Evolutionary conservation across 2,329 filamentous ascomycete genomes (phyloP).

Genomic region (Cladosporium austrohemisphaericum): DNA sequence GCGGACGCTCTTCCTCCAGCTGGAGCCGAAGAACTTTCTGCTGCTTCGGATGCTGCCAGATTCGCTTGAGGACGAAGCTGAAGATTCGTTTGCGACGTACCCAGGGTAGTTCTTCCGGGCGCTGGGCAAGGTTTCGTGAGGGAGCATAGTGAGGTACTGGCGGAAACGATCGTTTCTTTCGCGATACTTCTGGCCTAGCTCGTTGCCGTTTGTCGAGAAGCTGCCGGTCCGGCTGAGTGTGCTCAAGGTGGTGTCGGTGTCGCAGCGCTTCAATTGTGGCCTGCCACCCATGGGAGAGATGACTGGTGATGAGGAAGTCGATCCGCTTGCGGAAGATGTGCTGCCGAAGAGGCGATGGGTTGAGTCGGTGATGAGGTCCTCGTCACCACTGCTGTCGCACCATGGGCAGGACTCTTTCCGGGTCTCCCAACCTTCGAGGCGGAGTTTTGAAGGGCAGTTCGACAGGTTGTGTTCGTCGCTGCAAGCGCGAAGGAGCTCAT

Average conservation of each 20-base stretch:
- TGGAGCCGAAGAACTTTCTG: conserved; percentile 14
- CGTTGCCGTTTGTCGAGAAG: conserved; percentile 25
- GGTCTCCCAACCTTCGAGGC: conserved; percentile 49
- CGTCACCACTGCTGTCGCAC: conserved; percentile 31
- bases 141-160: conserved; percentile 30
- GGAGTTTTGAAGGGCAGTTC: conserved; percentile 45
- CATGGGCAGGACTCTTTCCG: conserved; percentile 47
- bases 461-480: conserved; percentile 42
- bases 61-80: not conserved
- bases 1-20: conserved; percentile 25
- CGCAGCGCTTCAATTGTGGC: conserved; percentile 20
- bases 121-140: conserved; percentile 32
- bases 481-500: conserved; percentile 45
- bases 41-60: conserved; percentile 17
- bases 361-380: conserved; percentile 35
- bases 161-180: conserved; percentile 35
- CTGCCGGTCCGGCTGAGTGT: conserved; percentile 31
- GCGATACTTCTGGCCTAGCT: conserved; percentile 28
- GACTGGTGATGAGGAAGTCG: conserved; percentile 16
- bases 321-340: conserved; percentile 37
- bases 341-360: conserved; percentile 48
- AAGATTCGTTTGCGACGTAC: conserved; percentile 13
- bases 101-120: conserved; percentile 32
- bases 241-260: conserved; percentile 23
- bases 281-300: conserved; percentile 7